Percentiles rank a stretch among this genome's conserved stretches.
These are phyloP conservation scores for Termitomyces sp. DNA, from an alignment of 768 basidiomycete species.

Conservation along the genomic window DNA sequence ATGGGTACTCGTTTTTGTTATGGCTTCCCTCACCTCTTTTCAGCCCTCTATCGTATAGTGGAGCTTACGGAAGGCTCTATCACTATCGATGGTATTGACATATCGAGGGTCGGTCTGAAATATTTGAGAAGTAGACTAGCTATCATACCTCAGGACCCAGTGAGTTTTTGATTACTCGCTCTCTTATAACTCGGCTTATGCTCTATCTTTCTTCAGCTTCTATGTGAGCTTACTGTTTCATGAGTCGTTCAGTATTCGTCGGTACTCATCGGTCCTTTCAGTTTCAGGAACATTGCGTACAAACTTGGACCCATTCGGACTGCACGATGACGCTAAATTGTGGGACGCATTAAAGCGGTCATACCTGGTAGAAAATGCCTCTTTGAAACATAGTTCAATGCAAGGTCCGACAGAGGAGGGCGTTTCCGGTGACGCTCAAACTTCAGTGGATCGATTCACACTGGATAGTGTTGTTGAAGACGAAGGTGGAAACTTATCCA, in stretches of 20 bases:
- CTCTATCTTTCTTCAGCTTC: slow-evolving; percentile 26
- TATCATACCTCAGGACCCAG: slow-evolving; percentile 84
- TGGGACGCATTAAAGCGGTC: slow-evolving; percentile 88
- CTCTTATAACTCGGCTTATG: background rate
- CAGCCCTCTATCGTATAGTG: slow-evolving; percentile 78
- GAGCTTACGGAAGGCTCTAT: slow-evolving; percentile 76
- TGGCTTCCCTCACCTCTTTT: background rate
- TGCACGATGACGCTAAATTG: slow-evolving; percentile 72
- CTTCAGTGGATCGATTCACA: slow-evolving; percentile 61
- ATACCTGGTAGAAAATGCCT: slow-evolving; percentile 62
- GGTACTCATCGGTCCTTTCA: slow-evolving; percentile 12
- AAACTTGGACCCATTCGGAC: slow-evolving; percentile 87
- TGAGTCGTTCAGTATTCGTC: background rate
- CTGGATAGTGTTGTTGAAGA: slow-evolving; percentile 83
- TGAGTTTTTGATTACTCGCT: slow-evolving; percentile 26
- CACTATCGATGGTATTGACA: slow-evolving; percentile 77
- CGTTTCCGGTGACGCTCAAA: slow-evolving; percentile 34
- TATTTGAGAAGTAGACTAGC: slow-evolving; percentile 65
- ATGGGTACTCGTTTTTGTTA: slow-evolving; percentile 2
- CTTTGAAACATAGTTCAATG: slow-evolving; percentile 25
- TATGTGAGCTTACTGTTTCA: slow-evolving; percentile 32
- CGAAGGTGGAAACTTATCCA: slow-evolving; percentile 81
- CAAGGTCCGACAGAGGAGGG: slow-evolving; percentile 28
- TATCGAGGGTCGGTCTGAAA: slow-evolving; percentile 72
- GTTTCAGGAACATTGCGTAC: slow-evolving; percentile 77